Evolutionary conservation across 352 stramenopile species (phyloP).

Genomic region (Phytophthora uliginosa): DNA sequence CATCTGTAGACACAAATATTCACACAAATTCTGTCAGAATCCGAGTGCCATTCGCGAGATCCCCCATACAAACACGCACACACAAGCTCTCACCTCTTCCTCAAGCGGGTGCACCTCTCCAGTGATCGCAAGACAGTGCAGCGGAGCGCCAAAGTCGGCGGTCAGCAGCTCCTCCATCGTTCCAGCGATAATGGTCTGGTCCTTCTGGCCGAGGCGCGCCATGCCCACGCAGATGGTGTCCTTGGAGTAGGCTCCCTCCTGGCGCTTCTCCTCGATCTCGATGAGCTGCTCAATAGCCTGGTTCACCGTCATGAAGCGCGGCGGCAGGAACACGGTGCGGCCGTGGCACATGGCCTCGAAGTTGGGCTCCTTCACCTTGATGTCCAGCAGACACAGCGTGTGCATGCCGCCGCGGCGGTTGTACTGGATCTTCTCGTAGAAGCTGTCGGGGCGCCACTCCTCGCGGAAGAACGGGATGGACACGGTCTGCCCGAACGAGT

Average conservation of each 20-base stretch:
- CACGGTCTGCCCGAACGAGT: constrained; percentile 99
- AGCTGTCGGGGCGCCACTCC: constrained; percentile 97
- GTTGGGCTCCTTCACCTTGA: constrained; percentile 99
- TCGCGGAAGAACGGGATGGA: constrained; percentile 98
- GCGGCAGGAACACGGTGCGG: constrained; percentile 94
- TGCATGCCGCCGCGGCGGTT: constrained; percentile 98
- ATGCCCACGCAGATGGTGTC: constrained; percentile 94
- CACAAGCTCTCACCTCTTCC: constrained; percentile 88
- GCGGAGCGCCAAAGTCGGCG: constrained; percentile 96
- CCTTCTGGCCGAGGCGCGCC: constrained; percentile 94
- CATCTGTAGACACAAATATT: constrained; percentile 42
- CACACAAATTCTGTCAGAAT: not conserved
- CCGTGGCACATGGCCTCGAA: constrained; percentile 97
- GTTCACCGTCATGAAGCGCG: constrained; percentile 98
- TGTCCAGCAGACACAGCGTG: constrained; percentile 99
- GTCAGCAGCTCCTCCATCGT: constrained; percentile 95
- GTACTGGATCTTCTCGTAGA: constrained; percentile 99
- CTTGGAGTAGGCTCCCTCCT: constrained; percentile 90
- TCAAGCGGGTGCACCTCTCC: constrained; percentile 97
- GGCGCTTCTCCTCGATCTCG: constrained; percentile 91
- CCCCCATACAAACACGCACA: not conserved
- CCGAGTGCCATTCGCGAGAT: not conserved
- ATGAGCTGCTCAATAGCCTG: constrained; percentile 97
- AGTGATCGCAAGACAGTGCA: constrained; percentile 98
- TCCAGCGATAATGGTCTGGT: constrained; percentile 95